Base-by-base conservation (phyloP, 176 grass and related monocot species). In the Oryza coarctata region DNA sequence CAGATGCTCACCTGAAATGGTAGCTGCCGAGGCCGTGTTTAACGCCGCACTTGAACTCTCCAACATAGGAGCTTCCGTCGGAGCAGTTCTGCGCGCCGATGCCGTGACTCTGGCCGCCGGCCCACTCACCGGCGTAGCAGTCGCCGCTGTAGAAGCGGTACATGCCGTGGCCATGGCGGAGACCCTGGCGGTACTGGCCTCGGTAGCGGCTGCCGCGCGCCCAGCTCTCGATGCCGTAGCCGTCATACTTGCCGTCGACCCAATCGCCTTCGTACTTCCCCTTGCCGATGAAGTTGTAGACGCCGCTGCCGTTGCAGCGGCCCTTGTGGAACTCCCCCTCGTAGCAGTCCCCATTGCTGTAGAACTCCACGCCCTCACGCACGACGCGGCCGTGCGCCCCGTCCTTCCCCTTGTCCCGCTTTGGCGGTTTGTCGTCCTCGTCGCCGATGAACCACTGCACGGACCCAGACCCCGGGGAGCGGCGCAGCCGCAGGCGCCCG, bases 401-500 rank as follows among this genome's bases (percentile, higher is more conserved):
- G 28, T 4, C 15, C 41, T 73, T 69, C 6, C 65, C 63, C 75
- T 63, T 90, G 74, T 20, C 58, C 17, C 43, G 12, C 78, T 70
- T 80, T 2, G 73, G 79, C 45, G 74, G 57, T 26, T 45, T 80
- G 68, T 85, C 76, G 65, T 94, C 87, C 13, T 82, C 86, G 73
- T 97, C 86, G 35, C 86, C 86, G 68, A 90, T 85, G 83, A 93
- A 93, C 91, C 91, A 97, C 70, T 83, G 90, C 27, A 92, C 90
- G 38, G 87, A 87, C 11, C 80, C 82, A 33, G 78, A 49, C 12
- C 65, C 58, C 14, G 70, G 41, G 18, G 67, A 64, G 66, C 77
- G 88, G 80, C 71, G 88, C 26, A 82, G 85, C 27, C 41, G 90
- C 0, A 69, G 79, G 84, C 86, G 84, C 17, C 83, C 65, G 0